Conservation (phyloP, 805 yeast species). For the Candida ascalaphidarum region DNA sequence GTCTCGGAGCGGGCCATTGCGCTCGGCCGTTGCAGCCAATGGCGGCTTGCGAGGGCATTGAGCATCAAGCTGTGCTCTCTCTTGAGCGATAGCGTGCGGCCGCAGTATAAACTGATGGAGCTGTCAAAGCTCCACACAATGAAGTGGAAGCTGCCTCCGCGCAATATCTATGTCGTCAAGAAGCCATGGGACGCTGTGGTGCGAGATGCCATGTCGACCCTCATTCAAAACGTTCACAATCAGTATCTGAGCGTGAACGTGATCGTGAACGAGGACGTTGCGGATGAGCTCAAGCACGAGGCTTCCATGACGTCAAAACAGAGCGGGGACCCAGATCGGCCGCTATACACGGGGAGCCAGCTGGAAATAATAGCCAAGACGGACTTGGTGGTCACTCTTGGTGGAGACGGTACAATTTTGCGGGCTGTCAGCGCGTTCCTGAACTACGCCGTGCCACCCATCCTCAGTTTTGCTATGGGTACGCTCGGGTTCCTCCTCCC, state of each 20-base stretch:
- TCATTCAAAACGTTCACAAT: constrained; percentile 52
- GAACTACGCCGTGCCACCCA: constrained; percentile 75
- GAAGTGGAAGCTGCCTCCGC: constrained; percentile 64
- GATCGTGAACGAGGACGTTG: constrained; percentile 67
- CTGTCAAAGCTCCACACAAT: constrained; percentile 56
- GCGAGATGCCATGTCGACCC: constrained; percentile 53
- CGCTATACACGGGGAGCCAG: constrained; percentile 49
- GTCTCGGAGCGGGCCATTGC: too few species aligned
- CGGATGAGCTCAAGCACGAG: constrained; percentile 45
- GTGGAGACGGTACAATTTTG: constrained; percentile 95
- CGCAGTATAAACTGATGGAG: too few species aligned
- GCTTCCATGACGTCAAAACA: constrained; percentile 6
- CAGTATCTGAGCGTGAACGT: constrained; percentile 68
- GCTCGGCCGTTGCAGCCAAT: too few species aligned
- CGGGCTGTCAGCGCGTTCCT: constrained; percentile 77
- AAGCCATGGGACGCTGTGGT: constrained; percentile 74
- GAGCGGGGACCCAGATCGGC: constrained; percentile 2
- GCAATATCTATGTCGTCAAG: constrained; percentile 72
- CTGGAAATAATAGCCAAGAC: constrained; percentile 55
- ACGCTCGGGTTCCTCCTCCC: constrained; percentile 87
- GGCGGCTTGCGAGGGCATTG: too few species aligned
- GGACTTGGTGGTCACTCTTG: constrained; percentile 77
- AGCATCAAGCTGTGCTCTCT: too few species aligned
- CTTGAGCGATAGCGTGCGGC: not conserved
- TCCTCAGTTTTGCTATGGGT: constrained; percentile 81